Conservation (phyloP, 371 early-diverging fungal species). For the Thermomucor indicae-seudaticae region DNA sequence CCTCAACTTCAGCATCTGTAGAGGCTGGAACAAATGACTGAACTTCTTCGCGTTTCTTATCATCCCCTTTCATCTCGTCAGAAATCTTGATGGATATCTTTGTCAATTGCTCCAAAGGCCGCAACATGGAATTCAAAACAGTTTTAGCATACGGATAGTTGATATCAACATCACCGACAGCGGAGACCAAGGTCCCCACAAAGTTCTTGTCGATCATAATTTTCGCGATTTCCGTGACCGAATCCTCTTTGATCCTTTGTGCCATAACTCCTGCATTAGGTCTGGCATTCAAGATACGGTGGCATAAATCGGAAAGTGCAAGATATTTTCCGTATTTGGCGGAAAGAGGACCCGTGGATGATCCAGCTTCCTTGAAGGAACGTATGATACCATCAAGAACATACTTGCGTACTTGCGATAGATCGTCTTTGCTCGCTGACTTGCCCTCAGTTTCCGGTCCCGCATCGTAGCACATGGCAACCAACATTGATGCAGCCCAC, state of each 20-base stretch:
- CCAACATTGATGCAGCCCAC: slow-evolving; percentile 61
- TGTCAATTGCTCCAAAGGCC: slow-evolving; percentile 85
- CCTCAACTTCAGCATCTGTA: slow-evolving; percentile 18
- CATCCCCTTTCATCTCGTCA: slow-evolving; percentile 34
- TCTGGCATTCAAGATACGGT: slow-evolving; percentile 60
- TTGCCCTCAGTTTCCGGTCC: slow-evolving; percentile 29
- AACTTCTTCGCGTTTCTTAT: slow-evolving; percentile 31
- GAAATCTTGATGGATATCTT: slow-evolving; percentile 85
- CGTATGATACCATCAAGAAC: slow-evolving; percentile 61
- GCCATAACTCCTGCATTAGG: slow-evolving; percentile 29
- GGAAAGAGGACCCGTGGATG: slow-evolving; percentile 49
- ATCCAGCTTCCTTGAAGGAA: slow-evolving; percentile 58
- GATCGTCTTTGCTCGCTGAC: slow-evolving; percentile 50
- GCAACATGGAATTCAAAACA: slow-evolving; percentile 72
- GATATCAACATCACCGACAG: slow-evolving; percentile 83
- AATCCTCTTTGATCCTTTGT: slow-evolving; percentile 49
- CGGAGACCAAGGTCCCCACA: slow-evolving; percentile 73
- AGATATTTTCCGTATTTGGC: slow-evolving; percentile 66
- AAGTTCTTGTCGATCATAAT: slow-evolving; percentile 90
- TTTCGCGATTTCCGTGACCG: slow-evolving; percentile 62
- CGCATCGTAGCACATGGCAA: slow-evolving; percentile 51
- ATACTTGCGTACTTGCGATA: slow-evolving; percentile 62
- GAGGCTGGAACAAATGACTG: slow-evolving; percentile 24
- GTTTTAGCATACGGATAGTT: slow-evolving; percentile 80
- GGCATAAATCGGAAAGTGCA: slow-evolving; percentile 70